These are phyloP conservation scores for Calophaca sinica DNA, from an alignment of 306 rosid species.

Conservation along the genomic window DNA sequence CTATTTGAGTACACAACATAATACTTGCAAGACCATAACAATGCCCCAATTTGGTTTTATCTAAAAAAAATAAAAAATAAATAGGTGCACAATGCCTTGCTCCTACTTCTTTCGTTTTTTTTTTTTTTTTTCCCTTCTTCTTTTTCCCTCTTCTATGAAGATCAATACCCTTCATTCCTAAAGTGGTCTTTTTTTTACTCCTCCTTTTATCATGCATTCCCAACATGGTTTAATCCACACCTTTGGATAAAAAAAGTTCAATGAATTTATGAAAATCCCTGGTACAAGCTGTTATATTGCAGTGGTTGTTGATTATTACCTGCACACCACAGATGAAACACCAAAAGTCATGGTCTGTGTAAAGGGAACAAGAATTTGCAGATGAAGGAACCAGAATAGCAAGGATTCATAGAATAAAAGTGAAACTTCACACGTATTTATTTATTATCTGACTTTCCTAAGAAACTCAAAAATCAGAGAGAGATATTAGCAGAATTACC, in stretches of 20 bases:
- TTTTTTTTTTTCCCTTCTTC: too few relatives aligned
- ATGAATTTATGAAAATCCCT: constrained; percentile 22
- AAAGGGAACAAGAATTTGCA: constrained; percentile 24
- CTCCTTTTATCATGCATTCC: neutral
- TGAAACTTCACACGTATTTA: neutral
- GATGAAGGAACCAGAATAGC: constrained; percentile 28
- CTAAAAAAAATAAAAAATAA: constrained; percentile 6
- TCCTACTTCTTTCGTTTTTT: neutral
- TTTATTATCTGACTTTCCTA: too few relatives aligned
- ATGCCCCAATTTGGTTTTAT: constrained; percentile 27
- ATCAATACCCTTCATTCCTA: constrained; percentile 19
- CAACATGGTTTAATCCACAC: constrained; percentile 23
- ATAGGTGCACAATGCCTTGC: neutral
- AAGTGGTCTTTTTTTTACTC: neutral
- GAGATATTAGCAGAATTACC: constrained; percentile 38
- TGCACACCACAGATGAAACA: constrained; percentile 43
- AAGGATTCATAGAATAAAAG: neutral
- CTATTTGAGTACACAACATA: constrained; percentile 20
- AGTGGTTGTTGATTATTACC: constrained; percentile 32
- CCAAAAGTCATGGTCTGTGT: constrained; percentile 6
- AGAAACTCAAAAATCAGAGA: too few relatives aligned
- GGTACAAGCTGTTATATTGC: constrained; percentile 16
- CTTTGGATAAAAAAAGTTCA: constrained; percentile 17
- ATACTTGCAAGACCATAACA: constrained; percentile 29
- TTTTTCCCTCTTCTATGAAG: neutral